These are phyloP conservation scores for Dactylellina leptospora DNA, from an alignment of 2,329 filamentous ascomycete species.

Conservation along the genomic window DNA sequence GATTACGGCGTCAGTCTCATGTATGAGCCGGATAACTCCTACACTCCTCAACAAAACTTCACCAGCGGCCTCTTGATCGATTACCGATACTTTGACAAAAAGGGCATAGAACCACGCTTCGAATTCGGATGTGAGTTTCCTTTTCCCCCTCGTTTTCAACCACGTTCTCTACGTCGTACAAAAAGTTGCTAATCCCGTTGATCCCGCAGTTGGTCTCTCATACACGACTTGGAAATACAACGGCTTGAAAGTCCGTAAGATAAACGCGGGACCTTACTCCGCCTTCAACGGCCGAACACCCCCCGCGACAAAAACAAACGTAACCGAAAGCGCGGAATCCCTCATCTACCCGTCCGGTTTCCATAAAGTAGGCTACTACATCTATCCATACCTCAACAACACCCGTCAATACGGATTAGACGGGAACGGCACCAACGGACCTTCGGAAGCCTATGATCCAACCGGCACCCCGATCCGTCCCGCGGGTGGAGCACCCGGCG, in stretches of 20 bases:
- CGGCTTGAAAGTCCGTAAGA: slow-evolving; percentile 69
- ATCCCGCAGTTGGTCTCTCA: slow-evolving; percentile 68
- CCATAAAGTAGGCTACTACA: slow-evolving; percentile 64
- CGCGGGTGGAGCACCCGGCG: slow-evolving; percentile 71
- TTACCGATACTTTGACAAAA: slow-evolving; percentile 77
- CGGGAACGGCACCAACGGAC: slow-evolving; percentile 70
- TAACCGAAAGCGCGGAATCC: slow-evolving; percentile 72
- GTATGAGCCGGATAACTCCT: slow-evolving; percentile 46
- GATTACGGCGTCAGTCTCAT: slow-evolving; percentile 61
- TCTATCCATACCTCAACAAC: slow-evolving; percentile 77
- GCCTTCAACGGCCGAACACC: slow-evolving; percentile 65
- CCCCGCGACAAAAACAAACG: slow-evolving; percentile 65
- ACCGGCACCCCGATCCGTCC: slow-evolving; percentile 69
- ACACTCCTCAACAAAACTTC: slow-evolving; percentile 65
- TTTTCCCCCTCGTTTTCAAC: background rate
- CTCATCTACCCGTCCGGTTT: slow-evolving; percentile 70
- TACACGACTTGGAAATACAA: slow-evolving; percentile 83
- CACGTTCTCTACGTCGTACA: slow-evolving; percentile 65
- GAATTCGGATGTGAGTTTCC: slow-evolving; percentile 73
- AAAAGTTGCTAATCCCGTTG: background rate
- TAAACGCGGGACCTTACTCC: slow-evolving; percentile 65
- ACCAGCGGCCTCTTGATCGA: slow-evolving; percentile 83
- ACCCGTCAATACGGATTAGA: slow-evolving; percentile 69
- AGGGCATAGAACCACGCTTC: slow-evolving; percentile 73
- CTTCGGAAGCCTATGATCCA: slow-evolving; percentile 67